phyloP scores from a whole-genome alignment of 2,329 filamentous ascomycete species.

The Calonectria montana region DNA sequence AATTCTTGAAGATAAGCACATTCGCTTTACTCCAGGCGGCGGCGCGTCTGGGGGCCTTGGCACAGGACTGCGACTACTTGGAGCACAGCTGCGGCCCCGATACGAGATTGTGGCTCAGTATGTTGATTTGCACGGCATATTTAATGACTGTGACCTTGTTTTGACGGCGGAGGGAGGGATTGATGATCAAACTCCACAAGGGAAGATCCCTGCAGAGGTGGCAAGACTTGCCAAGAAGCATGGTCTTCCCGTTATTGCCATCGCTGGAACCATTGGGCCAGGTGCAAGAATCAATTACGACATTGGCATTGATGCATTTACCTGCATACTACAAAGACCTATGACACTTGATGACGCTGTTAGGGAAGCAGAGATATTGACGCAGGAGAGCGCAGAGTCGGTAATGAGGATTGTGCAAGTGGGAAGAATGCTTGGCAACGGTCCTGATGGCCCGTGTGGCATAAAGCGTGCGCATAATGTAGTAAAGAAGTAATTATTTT shows the following conservation, averaged over 20 bases:
- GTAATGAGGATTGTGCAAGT: slow-evolving; percentile 49
- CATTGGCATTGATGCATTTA: slow-evolving; percentile 48
- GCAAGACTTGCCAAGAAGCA: slow-evolving; percentile 58
- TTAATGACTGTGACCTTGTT: slow-evolving; percentile 61
- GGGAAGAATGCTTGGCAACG: slow-evolving; percentile 43
- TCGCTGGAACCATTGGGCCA: slow-evolving; percentile 51
- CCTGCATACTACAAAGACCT: slow-evolving; percentile 48
- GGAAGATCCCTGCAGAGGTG: slow-evolving; percentile 65
- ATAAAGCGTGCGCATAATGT: not conserved
- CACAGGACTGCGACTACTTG: slow-evolving; percentile 60
- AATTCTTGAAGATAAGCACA: slow-evolving; percentile 47
- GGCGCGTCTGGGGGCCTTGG: slow-evolving; percentile 65
- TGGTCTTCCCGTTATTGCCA: slow-evolving; percentile 57
- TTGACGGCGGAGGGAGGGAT: slow-evolving; percentile 65
- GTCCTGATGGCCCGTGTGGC: not conserved
- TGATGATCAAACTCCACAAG: slow-evolving; percentile 61
- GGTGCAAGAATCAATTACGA: slow-evolving; percentile 49
- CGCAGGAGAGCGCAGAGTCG: slow-evolving; percentile 47
- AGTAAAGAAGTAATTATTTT: not conserved
- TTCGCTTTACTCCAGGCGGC: slow-evolving; percentile 55
- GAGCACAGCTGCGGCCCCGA: slow-evolving; percentile 57
- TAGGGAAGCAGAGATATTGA: slow-evolving; percentile 45
- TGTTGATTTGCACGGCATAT: slow-evolving; percentile 58
- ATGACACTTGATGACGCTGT: slow-evolving; percentile 47
- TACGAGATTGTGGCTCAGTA: slow-evolving; percentile 64